A percentile compares a stretch with the other conserved stretches of the same genome.
These are phyloP conservation scores for Nitzschia inconspicua DNA, from an alignment of 108 stramenopile genomes.

Conservation along the genomic window DNA sequence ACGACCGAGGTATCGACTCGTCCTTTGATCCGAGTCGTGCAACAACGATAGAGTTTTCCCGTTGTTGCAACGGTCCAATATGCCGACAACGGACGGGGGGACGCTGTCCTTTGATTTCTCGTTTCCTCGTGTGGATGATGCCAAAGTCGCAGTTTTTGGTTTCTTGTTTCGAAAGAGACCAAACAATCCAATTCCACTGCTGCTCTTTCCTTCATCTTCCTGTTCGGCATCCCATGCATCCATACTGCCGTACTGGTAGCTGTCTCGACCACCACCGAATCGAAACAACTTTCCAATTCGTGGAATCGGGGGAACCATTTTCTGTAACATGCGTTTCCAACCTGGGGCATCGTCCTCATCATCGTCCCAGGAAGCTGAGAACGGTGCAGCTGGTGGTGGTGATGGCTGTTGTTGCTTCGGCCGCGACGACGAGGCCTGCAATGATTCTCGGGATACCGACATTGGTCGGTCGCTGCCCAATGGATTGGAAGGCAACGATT, in stretches of 20 bases:
- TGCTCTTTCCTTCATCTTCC: conserved; percentile 5
- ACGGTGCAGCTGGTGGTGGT: not conserved
- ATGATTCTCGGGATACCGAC: too few relatives aligned
- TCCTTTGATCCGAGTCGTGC: conserved; percentile 3
- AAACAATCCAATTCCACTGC: conserved; percentile 7
- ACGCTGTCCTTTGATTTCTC: not conserved
- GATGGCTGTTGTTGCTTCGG: not conserved
- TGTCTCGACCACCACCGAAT: not conserved
- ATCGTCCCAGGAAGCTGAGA: not conserved
- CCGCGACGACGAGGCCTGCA: not conserved
- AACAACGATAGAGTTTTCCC: conserved; percentile 39
- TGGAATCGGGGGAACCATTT: conserved; percentile 7
- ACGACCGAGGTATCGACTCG: conserved; percentile 41
- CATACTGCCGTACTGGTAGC: conserved; percentile 21
- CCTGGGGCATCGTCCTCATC: conserved; percentile 20
- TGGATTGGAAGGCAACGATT: too few relatives aligned
- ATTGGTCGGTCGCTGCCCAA: too few relatives aligned
- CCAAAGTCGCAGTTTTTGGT: not conserved
- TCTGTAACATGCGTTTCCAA: not conserved
- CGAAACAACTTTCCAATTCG: conserved; percentile 17
- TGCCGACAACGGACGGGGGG: conserved; percentile 24
- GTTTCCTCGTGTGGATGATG: not conserved
- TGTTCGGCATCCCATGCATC: conserved; percentile 41
- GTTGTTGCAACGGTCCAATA: conserved; percentile 29
- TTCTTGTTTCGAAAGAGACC: conserved; percentile 9